phyloP scores from a whole-genome alignment of 2,329 filamentous ascomycete species.

The Penicillium sp. region DNA sequence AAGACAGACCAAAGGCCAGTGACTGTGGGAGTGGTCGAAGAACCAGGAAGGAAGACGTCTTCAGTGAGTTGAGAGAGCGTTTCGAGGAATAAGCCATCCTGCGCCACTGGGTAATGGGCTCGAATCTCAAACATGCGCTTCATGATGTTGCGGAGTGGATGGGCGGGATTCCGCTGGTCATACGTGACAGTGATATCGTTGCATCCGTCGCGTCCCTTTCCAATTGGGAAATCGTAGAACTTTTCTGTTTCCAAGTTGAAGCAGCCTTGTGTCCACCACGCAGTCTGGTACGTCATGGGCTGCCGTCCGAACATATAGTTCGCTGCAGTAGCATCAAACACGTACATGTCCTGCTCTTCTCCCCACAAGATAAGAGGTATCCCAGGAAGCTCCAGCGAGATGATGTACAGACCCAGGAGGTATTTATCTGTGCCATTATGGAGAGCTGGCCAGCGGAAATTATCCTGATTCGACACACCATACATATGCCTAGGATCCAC shows the following conservation, averaged over 20 bases:
- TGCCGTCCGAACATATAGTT: constrained; percentile 66
- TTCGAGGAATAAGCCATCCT: constrained; percentile 56
- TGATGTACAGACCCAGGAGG: constrained; percentile 57
- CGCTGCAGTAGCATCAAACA: constrained; percentile 61
- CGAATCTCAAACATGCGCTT: constrained; percentile 62
- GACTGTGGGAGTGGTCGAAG: constrained; percentile 52
- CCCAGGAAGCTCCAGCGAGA: constrained; percentile 59
- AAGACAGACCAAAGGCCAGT: constrained; percentile 62
- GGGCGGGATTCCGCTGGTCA: constrained; percentile 62
- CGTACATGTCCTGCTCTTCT: constrained; percentile 64
- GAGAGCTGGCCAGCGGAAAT: constrained; percentile 63
- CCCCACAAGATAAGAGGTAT: constrained; percentile 62
- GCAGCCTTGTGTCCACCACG: constrained; percentile 64
- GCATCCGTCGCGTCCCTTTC: constrained; percentile 54
- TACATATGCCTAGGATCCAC: constrained; percentile 65
- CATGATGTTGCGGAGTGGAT: constrained; percentile 59
- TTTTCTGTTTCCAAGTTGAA: constrained; percentile 57
- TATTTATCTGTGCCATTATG: constrained; percentile 56
- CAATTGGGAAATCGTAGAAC: constrained; percentile 58
- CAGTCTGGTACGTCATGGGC: constrained; percentile 58
- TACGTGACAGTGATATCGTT: constrained; percentile 55
- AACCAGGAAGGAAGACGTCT: constrained; percentile 52
- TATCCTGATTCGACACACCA: constrained; percentile 64
- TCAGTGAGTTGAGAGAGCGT: constrained; percentile 57
- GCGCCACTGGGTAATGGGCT: constrained; percentile 56